Base-by-base conservation (phyloP, 2,329 filamentous ascomycete genomes). In the Septoria petroselini region DNA sequence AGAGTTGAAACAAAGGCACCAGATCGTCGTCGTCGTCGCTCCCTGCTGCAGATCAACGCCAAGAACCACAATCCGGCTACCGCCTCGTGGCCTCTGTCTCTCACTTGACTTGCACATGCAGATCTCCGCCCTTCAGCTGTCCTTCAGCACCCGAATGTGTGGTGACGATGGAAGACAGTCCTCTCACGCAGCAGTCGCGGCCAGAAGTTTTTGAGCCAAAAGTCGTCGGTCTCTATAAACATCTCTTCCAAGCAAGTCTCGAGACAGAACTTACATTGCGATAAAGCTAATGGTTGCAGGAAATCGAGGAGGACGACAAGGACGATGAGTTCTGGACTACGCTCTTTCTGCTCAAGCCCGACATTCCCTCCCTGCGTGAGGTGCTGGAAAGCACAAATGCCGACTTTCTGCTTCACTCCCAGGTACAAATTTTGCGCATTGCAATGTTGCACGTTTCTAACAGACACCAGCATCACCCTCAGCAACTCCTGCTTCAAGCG, bases 311-410 rank as follows among this genome's bases (percentile, higher is more conserved):
- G 52, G 70, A 75, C 43, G 85, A 90, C 21, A 85, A 85, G 55
- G 81, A 88, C 0, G 89, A 95, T 53, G 91, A 90, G 35, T 98
- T 96, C 73, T 98, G 93, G 93, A 80, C 82, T 59, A 93, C 96
- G 71, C 90, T 98, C 72, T 98, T 98, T 69, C 79, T 98, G 30
- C 77, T 96, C 51, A 84, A 83, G 56, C 91, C 91, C 17, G 89
- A 96, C 66, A 78, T 81, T 47, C 68, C 76, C 3, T 79, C 82
- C 41, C 73, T 98, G 57, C 80, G 82, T 66, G 74, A 73, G 41
- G 79, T 90, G 40, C 74, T 98, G 54, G 80, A 83, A 56, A 74
- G 78, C n/a, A 74, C 93, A 33, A 78, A 80, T 43, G 81, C 89
- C 4, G 83, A 88, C 58, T 84, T 91, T 60, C 76, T 95, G 55